phyloP scores from a whole-genome alignment of 2,329 filamentous ascomycete species.

The Colletotrichum cereale region DNA sequence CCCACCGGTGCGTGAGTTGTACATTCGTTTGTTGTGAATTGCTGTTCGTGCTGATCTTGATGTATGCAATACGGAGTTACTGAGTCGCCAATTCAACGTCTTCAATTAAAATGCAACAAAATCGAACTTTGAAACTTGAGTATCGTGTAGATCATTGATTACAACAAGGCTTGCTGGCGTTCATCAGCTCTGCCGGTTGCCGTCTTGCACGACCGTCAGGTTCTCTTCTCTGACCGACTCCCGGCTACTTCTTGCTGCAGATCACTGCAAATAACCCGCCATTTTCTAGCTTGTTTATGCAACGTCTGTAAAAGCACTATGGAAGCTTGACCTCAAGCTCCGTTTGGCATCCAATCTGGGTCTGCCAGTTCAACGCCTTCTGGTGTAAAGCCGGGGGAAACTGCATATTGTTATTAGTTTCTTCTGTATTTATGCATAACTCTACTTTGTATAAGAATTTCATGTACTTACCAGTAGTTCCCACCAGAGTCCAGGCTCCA shows the following conservation, averaged over 20 bases:
- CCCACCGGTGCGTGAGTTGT: background rate
- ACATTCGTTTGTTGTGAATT: too few species aligned
- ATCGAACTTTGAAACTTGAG: background rate
- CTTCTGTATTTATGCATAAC: background rate
- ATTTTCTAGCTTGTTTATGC: background rate
- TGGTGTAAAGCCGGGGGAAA: conserved; percentile 5
- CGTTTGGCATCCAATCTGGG: conserved; percentile 19
- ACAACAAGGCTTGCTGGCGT: too few species aligned
- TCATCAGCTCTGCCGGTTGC: background rate
- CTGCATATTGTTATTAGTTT: background rate
- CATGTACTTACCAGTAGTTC: conserved; percentile 43
- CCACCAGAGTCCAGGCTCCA: conserved; percentile 64
- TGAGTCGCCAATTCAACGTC: too few species aligned
- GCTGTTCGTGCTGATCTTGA: too few species aligned
- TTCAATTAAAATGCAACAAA: background rate
- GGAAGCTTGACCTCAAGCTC: background rate
- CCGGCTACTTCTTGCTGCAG: background rate
- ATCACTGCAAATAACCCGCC: background rate
- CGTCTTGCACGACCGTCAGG: background rate
- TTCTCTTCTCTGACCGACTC: background rate
- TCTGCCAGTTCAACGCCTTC: conserved; percentile 3
- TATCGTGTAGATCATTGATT: too few species aligned
- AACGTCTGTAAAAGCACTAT: too few species aligned
- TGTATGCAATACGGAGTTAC: background rate
- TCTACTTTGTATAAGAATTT: too few species aligned